A percentile compares a stretch with the other conserved stretches of the same genome.
These are phyloP conservation scores for Aspergillus pseudoterreus DNA, from an alignment of 2,329 filamentous ascomycete genomes.

Conservation along the genomic window DNA sequence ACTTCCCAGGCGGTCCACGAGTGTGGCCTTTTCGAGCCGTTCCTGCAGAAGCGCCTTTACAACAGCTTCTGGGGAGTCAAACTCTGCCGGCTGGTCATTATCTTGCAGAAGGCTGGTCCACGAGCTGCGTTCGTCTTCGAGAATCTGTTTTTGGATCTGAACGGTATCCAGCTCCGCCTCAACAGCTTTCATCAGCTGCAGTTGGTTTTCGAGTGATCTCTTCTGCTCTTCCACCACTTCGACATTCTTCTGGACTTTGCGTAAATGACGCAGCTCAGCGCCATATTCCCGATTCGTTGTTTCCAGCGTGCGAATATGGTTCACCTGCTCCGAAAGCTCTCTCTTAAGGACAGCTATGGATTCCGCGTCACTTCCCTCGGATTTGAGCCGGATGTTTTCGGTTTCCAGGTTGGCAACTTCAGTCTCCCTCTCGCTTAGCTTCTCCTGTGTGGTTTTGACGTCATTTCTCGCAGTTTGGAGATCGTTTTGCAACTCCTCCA, in stretches of 20 bases:
- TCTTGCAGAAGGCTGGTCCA: conserved; percentile 84
- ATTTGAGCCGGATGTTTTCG: conserved; percentile 78
- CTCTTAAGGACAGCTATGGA: conserved; percentile 80
- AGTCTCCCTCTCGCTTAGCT: conserved; percentile 64
- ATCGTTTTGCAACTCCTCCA: conserved; percentile 49
- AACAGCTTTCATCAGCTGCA: conserved; percentile 70
- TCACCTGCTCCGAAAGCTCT: conserved; percentile 85
- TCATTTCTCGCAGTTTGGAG: conserved; percentile 55
- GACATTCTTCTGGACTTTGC: conserved; percentile 78
- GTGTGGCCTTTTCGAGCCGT: conserved; percentile 70
- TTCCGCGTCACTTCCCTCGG: conserved; percentile 81
- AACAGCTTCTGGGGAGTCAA: conserved; percentile 83
- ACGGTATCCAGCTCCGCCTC: conserved; percentile 75
- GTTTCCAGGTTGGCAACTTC: conserved; percentile 74
- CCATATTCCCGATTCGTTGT: conserved; percentile 74
- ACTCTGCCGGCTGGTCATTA: conserved; percentile 63
- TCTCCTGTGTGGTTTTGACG: conserved; percentile 60
- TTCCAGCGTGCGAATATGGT: conserved; percentile 84
- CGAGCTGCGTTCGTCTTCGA: conserved; percentile 82
- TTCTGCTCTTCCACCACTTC: conserved; percentile 97
- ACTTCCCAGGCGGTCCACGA: conserved; percentile 76
- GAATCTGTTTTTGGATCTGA: conserved; percentile 74
- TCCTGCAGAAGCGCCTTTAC: conserved; percentile 81
- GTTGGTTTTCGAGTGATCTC: conserved; percentile 69
- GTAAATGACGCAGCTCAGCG: conserved; percentile 74